Evolutionary conservation across 148 eudicot genomes (phyloP), one percentile per base, ranked within the genome.

Genomic region (Vaccinium corymbosum): DNA sequence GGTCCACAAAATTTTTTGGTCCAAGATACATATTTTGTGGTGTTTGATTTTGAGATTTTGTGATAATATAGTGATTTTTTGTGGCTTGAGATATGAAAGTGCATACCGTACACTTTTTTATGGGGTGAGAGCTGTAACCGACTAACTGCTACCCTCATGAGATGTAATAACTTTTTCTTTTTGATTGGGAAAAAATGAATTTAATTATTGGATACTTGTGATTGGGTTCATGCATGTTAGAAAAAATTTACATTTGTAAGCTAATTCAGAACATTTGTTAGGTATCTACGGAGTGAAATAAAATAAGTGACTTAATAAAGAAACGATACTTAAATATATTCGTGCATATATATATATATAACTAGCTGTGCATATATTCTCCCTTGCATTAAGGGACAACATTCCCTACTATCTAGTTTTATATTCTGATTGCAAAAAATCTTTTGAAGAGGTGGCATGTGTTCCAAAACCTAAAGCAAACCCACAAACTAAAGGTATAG

Each of bases 391-490:
- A 80, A 61, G 52, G 52, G 42, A 32, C 11, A 51, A 80, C 61
- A 38, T 80, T 61, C 16, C 3, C 15, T 7, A 27, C 38, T 55
- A 53, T 55, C 10, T 59, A 20, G 52, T 38, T 20, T 12, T 20
- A 59, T 79, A 17, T 20, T 56, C 52, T 20, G 10, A 10, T 19
- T 2, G 56, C 14, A 42, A 56, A 3, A 13, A 8, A 66, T 80
- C 71, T 16, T 22, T 64, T 29, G 76, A 61, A 74, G 80, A 22
- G 84, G 59, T 55, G 83, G 84, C 84, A 85, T 75, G 87, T 85
- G 84, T 85, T 76, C 83, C 76, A 81, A 81, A 85, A 83, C 82
- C 71, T 64, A 89, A 89, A 89, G 89, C 74, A 68, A 83, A 87
- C 50, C 91, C 91, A 87, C 89, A 17, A 79, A 61, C 71, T 80